Percentiles rank a stretch among this genome's conserved stretches.
Conservation (phyloP, 768 basidiomycete species). For the Lactarius hengduanensis region DNA sequence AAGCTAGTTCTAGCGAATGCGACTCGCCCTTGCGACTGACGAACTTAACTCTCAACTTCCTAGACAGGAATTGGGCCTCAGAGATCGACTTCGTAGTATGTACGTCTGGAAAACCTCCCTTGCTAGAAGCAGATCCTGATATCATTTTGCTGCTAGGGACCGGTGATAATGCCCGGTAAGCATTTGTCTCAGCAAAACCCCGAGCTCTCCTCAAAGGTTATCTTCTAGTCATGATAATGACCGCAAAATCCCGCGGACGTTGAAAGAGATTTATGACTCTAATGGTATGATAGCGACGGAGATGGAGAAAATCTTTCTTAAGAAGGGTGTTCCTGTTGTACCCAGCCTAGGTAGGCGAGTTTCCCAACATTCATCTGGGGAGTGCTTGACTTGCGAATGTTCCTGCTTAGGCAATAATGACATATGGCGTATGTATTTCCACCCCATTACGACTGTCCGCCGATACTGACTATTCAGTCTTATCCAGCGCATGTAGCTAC, state of each 20-base stretch:
- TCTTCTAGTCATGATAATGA: constrained; percentile 78
- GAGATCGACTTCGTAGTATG: constrained; percentile 92
- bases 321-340: constrained; percentile 71
- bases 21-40: constrained; percentile 80
- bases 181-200: not conserved
- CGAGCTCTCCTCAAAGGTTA: constrained; percentile 15
- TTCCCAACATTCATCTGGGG: constrained; percentile 17
- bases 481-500: constrained; percentile 56
- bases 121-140: not conserved
- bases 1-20: constrained; percentile 52
- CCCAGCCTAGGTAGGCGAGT: constrained; percentile 79
- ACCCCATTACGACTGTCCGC: constrained; percentile 7
- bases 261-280: constrained; percentile 71
- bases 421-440: constrained; percentile 68
- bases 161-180: constrained; percentile 69
- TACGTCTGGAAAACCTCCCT: constrained; percentile 36
- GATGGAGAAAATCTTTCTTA: constrained; percentile 73
- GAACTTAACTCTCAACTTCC: constrained; percentile 77
- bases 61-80: constrained; percentile 75
- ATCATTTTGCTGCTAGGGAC: constrained; percentile 50
- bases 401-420: constrained; percentile 76
- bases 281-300: constrained; percentile 64
- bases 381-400: constrained; percentile 6
- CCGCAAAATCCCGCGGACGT: constrained; percentile 73
- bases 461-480: constrained; percentile 24